phyloP scores from a whole-genome alignment of 768 basidiomycete species.

The Suillus discolor region DNA sequence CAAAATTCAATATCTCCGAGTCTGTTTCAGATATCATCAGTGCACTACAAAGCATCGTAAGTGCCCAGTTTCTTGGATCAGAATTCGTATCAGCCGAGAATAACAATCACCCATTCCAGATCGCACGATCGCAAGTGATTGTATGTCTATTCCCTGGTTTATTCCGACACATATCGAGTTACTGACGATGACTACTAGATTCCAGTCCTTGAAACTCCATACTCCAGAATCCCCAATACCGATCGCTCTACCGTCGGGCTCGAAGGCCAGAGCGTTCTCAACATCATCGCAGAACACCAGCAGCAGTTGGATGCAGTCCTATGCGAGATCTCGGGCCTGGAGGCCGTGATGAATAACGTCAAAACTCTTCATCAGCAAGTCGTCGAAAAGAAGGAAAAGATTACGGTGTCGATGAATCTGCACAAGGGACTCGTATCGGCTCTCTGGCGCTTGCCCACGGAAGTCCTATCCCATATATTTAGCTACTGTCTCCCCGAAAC shows the following conservation, averaged over 20 bases:
- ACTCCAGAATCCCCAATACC: conserved; percentile 14
- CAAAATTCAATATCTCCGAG: neutral
- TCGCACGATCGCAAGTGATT: neutral
- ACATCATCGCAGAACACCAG: conserved; percentile 19
- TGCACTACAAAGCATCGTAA: neutral
- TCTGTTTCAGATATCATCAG: neutral
- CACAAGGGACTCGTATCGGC: conserved; percentile 28
- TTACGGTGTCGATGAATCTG: conserved; percentile 20
- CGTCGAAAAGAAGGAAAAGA: conserved; percentile 20
- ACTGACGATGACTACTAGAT: conserved; percentile 8
- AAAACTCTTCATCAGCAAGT: conserved; percentile 16
- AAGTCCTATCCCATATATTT: conserved; percentile 52
- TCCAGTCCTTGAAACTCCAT: conserved; percentile 21
- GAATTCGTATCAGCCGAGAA: neutral
- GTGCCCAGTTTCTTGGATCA: neutral
- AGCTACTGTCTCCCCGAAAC: conserved; percentile 32
- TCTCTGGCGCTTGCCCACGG: conserved; percentile 45
- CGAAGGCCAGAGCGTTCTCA: conserved; percentile 14
- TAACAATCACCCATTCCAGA: neutral
- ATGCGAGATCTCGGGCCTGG: conserved; percentile 16
- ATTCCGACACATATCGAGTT: neutral
- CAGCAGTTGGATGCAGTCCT: conserved; percentile 17
- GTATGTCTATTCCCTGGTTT: neutral
- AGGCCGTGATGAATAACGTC: conserved; percentile 18
- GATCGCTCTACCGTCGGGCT: conserved; percentile 18